Base-by-base conservation (phyloP, 345 rosid genomes). In the Gossypioides kirkii region DNA sequence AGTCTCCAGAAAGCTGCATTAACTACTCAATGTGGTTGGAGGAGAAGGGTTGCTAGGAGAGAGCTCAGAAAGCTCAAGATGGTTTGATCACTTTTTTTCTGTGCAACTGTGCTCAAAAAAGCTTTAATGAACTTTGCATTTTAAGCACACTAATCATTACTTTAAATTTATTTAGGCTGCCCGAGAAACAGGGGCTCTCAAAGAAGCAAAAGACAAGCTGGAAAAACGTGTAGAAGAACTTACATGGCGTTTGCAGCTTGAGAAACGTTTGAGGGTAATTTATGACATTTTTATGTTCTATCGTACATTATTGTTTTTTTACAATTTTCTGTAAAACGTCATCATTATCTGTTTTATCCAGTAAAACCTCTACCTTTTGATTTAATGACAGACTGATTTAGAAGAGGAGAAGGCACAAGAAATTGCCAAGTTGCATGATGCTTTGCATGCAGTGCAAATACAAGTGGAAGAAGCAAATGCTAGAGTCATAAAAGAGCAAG, bases 191-290 rank as follows among this genome's bases (percentile, higher is more conserved):
- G 98, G 98, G 45, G 98, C 99, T 71, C 97, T 95, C 45, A 88
- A 92, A 87, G 99, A 93, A 86, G 97, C 97, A 16, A 95, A 93
- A 77, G 98, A 93, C 90, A 95, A 95, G 82, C 84, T 95, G 74
- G 99, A 95, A 76, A 95, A 95, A 85, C 98, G 98, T 49, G 98
- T 92, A 65, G 99, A 95, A 78, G 98, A 95, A 78, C 82, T 95
- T 63, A 91, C 97, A 77, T 95, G 98, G 98, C 94, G 99, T 60
- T 80, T 95, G 81, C 99, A 95, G 80, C 77, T 95, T 26, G 99
- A 95, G 84, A 95, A 95, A 87, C 90, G 97, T 80, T 79, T 91
- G 81, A 88, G 98, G 88, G 99, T 95, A 89, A 77, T 77, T 68
- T 17, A 68, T 49, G 9, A 25, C 58, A 49, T 49, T 74, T 76